phyloP scores from a whole-genome alignment of 2,329 filamentous ascomycete genomes.

The Pleurostoma richardsiae region DNA sequence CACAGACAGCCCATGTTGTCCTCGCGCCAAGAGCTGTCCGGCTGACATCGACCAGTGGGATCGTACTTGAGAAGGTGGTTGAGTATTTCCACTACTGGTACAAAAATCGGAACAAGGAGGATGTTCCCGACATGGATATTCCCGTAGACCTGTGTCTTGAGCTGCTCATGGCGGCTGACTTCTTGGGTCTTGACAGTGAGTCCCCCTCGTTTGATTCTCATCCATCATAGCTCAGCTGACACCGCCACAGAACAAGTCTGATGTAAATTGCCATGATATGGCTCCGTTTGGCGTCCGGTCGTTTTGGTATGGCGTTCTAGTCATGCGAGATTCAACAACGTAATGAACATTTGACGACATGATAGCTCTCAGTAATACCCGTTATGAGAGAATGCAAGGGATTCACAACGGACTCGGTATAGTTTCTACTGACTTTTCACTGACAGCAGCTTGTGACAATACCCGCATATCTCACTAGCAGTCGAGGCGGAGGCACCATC shows the following conservation, averaged over 20 bases:
- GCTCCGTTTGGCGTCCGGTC: too few species aligned
- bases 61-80: slow-evolving; percentile 73
- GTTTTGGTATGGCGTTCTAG: too few species aligned
- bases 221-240: slow-evolving; percentile 7
- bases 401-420: too few species aligned
- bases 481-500: slow-evolving; percentile 6
- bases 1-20: background rate
- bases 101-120: slow-evolving; percentile 62
- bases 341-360: too few species aligned
- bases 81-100: slow-evolving; percentile 84
- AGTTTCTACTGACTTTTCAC: too few species aligned
- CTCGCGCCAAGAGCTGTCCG: slow-evolving; percentile 11
- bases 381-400: too few species aligned
- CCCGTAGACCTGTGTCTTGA: slow-evolving; percentile 75
- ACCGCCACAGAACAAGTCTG: slow-evolving; percentile 7
- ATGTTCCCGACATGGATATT: slow-evolving; percentile 77
- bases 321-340: too few species aligned
- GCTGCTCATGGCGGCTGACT: slow-evolving; percentile 73
- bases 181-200: slow-evolving; percentile 63
- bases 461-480: too few species aligned
- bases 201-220: slow-evolving; percentile 3
- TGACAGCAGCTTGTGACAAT: too few species aligned
- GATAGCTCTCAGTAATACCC: too few species aligned
- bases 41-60: slow-evolving; percentile 43
- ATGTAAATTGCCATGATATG: background rate